Conservation (phyloP, 2,329 filamentous ascomycete species). For the Cadophora sp. region DNA sequence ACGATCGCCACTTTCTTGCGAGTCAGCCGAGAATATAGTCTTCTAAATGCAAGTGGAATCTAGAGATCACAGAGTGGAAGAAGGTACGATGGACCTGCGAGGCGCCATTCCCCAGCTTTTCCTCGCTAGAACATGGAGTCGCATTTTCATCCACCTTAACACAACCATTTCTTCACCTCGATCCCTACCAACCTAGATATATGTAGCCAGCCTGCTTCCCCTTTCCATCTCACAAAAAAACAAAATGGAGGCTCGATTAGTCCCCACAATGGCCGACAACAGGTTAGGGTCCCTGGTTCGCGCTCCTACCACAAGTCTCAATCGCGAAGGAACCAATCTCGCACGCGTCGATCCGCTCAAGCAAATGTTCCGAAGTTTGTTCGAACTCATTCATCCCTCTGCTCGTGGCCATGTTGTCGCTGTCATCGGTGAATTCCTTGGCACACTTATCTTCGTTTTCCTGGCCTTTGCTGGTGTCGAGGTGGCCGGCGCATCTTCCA, state of each 20-base stretch:
- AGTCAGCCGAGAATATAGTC: background rate
- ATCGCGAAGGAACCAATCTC: slow-evolving; percentile 28
- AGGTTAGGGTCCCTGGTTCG: slow-evolving; percentile 16
- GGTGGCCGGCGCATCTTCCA: slow-evolving; percentile 39
- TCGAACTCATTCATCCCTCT: slow-evolving; percentile 28
- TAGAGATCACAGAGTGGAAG: background rate
- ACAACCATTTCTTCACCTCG: background rate
- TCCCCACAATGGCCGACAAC: slow-evolving; percentile 1
- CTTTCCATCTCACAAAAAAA: no score
- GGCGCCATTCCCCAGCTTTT: background rate
- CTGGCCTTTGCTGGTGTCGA: slow-evolving; percentile 43
- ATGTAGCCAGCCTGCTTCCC: no score
- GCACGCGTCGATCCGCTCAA: slow-evolving; percentile 33
- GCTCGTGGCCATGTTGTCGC: slow-evolving; percentile 54
- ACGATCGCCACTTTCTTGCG: background rate
- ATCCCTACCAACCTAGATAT: no score
- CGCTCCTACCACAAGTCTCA: slow-evolving; percentile 31
- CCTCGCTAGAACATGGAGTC: no score
- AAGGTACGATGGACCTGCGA: background rate
- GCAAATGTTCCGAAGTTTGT: slow-evolving; percentile 27
- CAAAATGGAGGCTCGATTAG: slow-evolving; percentile 2
- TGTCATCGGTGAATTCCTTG: slow-evolving; percentile 56
- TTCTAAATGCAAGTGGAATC: background rate
- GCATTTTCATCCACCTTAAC: background rate
- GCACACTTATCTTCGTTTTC: slow-evolving; percentile 51